Base-by-base conservation (phyloP, 129 eudicot genomes). In the Erigeron canadensis region DNA sequence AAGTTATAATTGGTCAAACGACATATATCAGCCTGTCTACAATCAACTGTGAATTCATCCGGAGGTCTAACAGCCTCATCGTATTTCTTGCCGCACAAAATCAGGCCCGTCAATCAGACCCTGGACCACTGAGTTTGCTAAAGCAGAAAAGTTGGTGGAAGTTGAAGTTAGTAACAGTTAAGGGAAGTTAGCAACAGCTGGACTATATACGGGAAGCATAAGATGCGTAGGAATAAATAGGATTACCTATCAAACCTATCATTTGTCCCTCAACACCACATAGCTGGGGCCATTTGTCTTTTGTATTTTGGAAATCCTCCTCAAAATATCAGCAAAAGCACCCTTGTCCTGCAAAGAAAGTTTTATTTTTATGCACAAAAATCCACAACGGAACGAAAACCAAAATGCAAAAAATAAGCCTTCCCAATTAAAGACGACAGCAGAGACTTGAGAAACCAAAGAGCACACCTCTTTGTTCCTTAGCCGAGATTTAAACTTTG, bases 261-360 rank as follows among this genome's bases (percentile, higher is more conserved):
- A 85, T 78, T 75, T 73, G 56, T 87, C 87, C 73, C 96, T 84
- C 54, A 93, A 67, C 53, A 93, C 98, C 10, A 93, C 96, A 68
- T 72, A 89, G 78, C 77, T 89, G 5, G 82, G 76, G 19, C 90
- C 96, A 16, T 79, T 87, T 1, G 88, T 90, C 85, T 94, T 94
- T 78, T 85, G 93, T 74, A 94, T 94, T 81, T 86, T 89, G 28
- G 97, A 94, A 53, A 94, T 94, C 86, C 90, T 87, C 81, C 91
- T 87, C 71, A 94, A 70, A 42, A 87, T 81, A 43, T 75, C 96
- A 0, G 98, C 93, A 81, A 94, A 94, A 8, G 96, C 98, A 57
- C 72, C 75, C 84, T 90, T 90, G 75, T 94, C 97, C 98, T 91
- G 87, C 86, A 81, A 15, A 8, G 10, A 7, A 21, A 37, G 15